phyloP scores from a whole-genome alignment of 257 asterid species.

The Linaria vulgaris region DNA sequence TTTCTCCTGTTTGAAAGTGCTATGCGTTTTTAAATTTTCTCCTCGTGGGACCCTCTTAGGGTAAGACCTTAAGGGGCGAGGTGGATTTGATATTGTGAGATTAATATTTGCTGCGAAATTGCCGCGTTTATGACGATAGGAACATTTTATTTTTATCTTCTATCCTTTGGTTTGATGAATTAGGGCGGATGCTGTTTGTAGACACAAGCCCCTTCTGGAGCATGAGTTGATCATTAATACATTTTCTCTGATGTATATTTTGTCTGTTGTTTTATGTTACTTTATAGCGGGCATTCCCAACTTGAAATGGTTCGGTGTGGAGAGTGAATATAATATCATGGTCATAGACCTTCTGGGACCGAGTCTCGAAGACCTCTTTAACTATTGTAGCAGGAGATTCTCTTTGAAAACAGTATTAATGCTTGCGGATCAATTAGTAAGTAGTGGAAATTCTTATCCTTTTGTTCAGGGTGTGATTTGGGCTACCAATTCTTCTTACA shows the following conservation, averaged over 20 bases:
- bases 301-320: conserved; percentile 90
- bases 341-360: conserved; percentile 97
- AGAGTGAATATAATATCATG: conserved; percentile 80
- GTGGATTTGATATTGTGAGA: too few relatives aligned
- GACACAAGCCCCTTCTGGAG: conserved; percentile 15
- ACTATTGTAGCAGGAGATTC: conserved; percentile 78
- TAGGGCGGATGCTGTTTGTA: background rate
- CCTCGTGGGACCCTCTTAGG: too few relatives aligned
- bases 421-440: conserved; percentile 75
- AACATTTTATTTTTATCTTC: background rate
- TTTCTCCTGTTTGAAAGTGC: too few relatives aligned
- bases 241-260: conserved; percentile 17
- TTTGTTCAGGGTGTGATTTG: conserved; percentile 16
- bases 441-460: too few relatives aligned
- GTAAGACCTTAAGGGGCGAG: too few relatives aligned
- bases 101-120: too few relatives aligned
- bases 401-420: conserved; percentile 80
- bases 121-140: too few relatives aligned
- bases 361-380: conserved; percentile 87
- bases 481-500: conserved; percentile 19
- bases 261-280: conserved; percentile 26
- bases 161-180: background rate
- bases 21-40: too few relatives aligned
- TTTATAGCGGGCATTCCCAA: conserved; percentile 77
- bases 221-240: conserved; percentile 14